Conservation (phyloP, 2,329 filamentous ascomycete species). For the Diaporthe ampelina region DNA sequence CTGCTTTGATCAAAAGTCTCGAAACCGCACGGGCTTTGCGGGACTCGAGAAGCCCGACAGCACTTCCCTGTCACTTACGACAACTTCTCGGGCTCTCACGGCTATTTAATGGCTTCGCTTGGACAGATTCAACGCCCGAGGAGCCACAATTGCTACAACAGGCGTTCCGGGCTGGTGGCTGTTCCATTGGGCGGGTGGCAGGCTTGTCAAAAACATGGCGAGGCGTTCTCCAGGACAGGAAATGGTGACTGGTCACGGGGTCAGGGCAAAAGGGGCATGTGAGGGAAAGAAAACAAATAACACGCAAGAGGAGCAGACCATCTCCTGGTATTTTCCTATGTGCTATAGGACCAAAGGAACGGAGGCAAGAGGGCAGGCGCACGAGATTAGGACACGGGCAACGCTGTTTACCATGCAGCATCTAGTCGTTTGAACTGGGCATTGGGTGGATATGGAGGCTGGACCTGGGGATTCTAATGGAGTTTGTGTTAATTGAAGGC, state of each 20-base stretch:
- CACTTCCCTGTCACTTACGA: background rate
- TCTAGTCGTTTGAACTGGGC: constrained; percentile 3
- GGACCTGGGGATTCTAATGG: constrained; percentile 14
- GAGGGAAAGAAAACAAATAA: background rate
- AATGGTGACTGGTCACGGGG: constrained; percentile 4
- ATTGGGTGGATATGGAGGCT: constrained; percentile 10
- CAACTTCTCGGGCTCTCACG: background rate
- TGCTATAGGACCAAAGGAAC: constrained; percentile 12
- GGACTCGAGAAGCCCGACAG: background rate
- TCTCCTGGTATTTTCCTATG: background rate
- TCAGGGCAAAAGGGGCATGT: background rate
- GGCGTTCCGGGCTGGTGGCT: constrained; percentile 13
- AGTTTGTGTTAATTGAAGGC: constrained; percentile 14
- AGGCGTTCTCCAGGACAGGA: constrained; percentile 25
- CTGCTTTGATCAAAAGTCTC: background rate
- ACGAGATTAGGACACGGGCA: background rate
- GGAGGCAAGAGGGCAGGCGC: background rate
- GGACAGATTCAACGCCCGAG: background rate
- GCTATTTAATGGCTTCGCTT: background rate
- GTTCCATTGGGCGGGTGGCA: constrained; percentile 14
- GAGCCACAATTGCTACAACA: background rate
- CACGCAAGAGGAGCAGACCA: background rate
- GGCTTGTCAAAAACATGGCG: constrained; percentile 30
- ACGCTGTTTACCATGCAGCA: constrained; percentile 18
- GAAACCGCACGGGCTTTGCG: background rate